Evolutionary conservation across 176 grass and related monocot species (phyloP).

Genomic region (Oryza punctata): DNA sequence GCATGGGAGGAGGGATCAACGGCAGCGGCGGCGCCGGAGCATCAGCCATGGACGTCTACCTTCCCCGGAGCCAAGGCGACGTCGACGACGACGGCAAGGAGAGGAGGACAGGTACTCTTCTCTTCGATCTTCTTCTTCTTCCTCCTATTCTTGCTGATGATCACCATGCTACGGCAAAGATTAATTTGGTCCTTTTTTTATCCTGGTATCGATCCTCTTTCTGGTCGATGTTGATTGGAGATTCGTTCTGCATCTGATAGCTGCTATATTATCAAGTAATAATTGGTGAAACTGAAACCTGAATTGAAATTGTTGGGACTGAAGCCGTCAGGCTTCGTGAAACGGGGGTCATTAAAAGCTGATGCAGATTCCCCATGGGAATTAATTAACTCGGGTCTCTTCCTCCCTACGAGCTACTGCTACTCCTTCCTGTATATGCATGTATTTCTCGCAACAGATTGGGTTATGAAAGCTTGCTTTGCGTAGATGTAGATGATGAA

Average conservation of each 20-base stretch:
- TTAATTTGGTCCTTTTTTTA: background rate
- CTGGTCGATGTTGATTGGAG: background rate
- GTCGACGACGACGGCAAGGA: slow-evolving; percentile 73
- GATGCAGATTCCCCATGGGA: slow-evolving; percentile 9
- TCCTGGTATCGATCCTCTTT: background rate
- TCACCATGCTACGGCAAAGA: background rate
- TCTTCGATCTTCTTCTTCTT: background rate
- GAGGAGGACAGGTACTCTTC: slow-evolving; percentile 34
- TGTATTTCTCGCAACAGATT: background rate
- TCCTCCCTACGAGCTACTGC: background rate
- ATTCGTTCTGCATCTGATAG: background rate
- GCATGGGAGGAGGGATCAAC: slow-evolving; percentile 4
- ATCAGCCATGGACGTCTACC: slow-evolving; percentile 31
- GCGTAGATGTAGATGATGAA: background rate
- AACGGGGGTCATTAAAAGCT: too few relatives aligned
- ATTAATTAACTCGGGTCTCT: background rate
- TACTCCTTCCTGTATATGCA: background rate
- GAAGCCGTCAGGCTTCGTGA: slow-evolving; percentile 27
- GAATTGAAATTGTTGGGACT: background rate
- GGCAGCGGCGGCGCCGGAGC: background rate
- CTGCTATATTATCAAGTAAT: background rate
- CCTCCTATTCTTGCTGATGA: background rate
- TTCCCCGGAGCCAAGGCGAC: slow-evolving; percentile 39
- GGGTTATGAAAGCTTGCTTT: too few relatives aligned
- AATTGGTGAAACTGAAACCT: too few relatives aligned